Base-by-base conservation (phyloP, 768 basidiomycete species). In the Calocera viscosa region DNA sequence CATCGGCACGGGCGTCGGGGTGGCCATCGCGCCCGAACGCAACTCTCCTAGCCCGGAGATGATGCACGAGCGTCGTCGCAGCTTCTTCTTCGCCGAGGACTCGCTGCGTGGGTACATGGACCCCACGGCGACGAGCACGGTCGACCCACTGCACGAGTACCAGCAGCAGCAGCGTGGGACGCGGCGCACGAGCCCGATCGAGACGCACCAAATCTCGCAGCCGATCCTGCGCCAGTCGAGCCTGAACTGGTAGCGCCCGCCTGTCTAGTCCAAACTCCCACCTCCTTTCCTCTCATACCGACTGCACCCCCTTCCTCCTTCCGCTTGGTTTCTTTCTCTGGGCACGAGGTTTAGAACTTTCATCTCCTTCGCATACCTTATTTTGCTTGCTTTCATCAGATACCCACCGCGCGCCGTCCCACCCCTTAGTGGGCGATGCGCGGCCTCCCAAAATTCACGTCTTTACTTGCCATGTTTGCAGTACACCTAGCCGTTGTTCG, bases 71-170 rank as follows among this genome's bases (percentile, higher is more conserved):
- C 33, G 70, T 3, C 39, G 70, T 40, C 41, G 70, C 35, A 89
- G 87, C 69, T 93, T 91, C 79, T 93, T 91, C 76, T 93, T 84
- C 72, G 90, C 90, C 1, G 91, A 91, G 77, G 90, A 93, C 73
- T 87, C 86, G 69, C 75, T 93, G 74, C 78, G 88, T 41, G 86
- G 86, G 16, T 84, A 75, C 74, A 80, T 82, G 72, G 75, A 77
- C 34, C 74, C 43, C 65, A 39, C 71, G 66, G 76, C 70, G 65
- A 70, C 64, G 24, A 65, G 43, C 19, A 24, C 40, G 5, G 35
- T 67, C 24, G 67, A 69, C 40, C 79, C 77, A 60, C 78, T 80
- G 49, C 75, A 75, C 14, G 73, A 76, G 69, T 78, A 75, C 67
- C 77, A 76, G 68, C 75, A 76, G 30, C 30, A 67, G 66, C 83